phyloP scores from a whole-genome alignment of 345 rosid species.

The rapeseed (Brassica napus) region DNA sequence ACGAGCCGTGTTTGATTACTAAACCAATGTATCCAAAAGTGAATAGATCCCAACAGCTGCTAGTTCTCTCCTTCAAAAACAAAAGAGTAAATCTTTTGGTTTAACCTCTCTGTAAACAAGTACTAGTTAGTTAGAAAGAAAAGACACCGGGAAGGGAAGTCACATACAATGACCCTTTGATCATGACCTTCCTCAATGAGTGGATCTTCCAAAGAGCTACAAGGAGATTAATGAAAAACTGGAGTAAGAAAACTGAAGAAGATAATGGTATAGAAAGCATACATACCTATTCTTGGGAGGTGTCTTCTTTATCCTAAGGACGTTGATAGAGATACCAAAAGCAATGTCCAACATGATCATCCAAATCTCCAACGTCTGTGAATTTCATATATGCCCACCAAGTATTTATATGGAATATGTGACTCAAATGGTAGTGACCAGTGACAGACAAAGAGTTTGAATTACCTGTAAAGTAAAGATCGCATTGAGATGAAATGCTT shows the following conservation, averaged over 20 bases:
- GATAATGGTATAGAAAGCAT: slow-evolving; percentile 6
- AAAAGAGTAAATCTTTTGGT: neutral
- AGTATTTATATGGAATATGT: slow-evolving; percentile 3
- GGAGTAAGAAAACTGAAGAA: neutral
- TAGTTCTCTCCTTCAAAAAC: slow-evolving; percentile 45
- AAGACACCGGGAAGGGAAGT: neutral
- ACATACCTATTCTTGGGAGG: slow-evolving; percentile 55
- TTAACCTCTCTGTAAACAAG: slow-evolving; percentile 14
- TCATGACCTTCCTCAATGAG: slow-evolving; percentile 51
- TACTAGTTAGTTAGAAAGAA: neutral
- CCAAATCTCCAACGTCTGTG: slow-evolving; percentile 46
- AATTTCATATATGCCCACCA: neutral
- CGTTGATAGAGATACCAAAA: slow-evolving; percentile 63
- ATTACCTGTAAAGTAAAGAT: slow-evolving; percentile 42
- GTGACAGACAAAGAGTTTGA: too few relatives aligned
- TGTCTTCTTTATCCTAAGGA: slow-evolving; percentile 45
- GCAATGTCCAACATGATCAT: slow-evolving; percentile 54
- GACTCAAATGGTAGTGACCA: neutral
- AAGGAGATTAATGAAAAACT: slow-evolving; percentile 2
- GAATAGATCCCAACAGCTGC: slow-evolving; percentile 59
- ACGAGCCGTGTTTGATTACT: slow-evolving; percentile 62
- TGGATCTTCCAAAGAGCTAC: slow-evolving; percentile 68
- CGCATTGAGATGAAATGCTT: slow-evolving; percentile 49
- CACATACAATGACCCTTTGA: slow-evolving; percentile 42
- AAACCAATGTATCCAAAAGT: slow-evolving; percentile 62